Evolutionary conservation across 202 grass and related monocot genomes (phyloP).

Genomic region (Cymbopogon flexuosus): DNA sequence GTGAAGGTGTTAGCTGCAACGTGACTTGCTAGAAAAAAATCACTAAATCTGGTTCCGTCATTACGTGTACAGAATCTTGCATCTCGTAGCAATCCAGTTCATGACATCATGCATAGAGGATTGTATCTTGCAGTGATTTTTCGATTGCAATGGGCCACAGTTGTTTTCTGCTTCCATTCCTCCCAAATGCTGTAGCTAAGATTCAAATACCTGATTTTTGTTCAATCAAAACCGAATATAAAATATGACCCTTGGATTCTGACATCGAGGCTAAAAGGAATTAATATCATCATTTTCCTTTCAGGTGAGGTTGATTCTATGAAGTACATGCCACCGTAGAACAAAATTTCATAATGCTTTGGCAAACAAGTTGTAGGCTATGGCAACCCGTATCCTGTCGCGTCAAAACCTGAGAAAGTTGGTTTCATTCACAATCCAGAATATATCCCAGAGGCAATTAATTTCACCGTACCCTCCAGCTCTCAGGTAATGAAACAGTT

Average conservation of each 20-base stretch:
- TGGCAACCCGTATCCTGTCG: slow-evolving; percentile 37
- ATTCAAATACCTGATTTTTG: not conserved
- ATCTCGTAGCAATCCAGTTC: not conserved
- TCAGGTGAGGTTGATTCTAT: not conserved
- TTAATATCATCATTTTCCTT: not conserved
- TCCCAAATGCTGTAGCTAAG: not conserved
- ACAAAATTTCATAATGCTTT: not conserved
- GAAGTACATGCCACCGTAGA: not conserved
- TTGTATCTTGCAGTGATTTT: not conserved
- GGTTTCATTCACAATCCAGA: slow-evolving; percentile 16
- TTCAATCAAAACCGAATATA: not conserved
- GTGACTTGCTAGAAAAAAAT: not conserved
- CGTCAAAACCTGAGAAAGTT: slow-evolving; percentile 35
- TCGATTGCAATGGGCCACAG: not conserved
- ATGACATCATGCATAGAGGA: not conserved
- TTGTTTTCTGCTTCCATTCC: not conserved
- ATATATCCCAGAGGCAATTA: slow-evolving; percentile 15
- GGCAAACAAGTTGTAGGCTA: not conserved
- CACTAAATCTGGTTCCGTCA: not conserved
- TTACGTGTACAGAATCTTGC: not conserved
- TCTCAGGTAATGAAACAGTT: slow-evolving; percentile 10
- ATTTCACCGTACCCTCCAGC: not conserved
- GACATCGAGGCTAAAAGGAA: not conserved
- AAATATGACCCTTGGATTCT: not conserved
- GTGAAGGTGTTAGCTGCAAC: not conserved